Percentiles rank a stretch among this genome's conserved stretches.
Conservation (phyloP, 2,329 filamentous ascomycete species). For the Fusarium floridanum region DNA sequence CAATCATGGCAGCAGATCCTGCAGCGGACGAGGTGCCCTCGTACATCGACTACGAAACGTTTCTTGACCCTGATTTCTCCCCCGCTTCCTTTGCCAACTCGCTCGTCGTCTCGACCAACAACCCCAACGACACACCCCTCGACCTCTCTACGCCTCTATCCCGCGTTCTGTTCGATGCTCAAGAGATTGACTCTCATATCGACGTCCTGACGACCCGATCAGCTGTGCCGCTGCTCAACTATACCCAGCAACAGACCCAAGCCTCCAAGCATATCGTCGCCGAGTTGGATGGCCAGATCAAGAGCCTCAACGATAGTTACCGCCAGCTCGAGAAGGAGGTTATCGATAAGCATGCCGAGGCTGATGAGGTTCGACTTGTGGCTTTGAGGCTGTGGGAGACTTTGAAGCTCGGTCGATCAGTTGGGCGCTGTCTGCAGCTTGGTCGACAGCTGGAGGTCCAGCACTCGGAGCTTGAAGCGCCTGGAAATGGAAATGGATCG, state of each 20-base stretch:
- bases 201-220: constrained; percentile 88
- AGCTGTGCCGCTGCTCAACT: constrained; percentile 82
- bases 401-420: constrained; percentile 79
- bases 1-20: constrained; percentile 28
- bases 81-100: constrained; percentile 87
- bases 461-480: constrained; percentile 70
- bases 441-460: constrained; percentile 91
- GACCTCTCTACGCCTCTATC: constrained; percentile 96
- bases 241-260: constrained; percentile 81
- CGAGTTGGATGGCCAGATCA: constrained; percentile 84
- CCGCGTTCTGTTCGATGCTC: constrained; percentile 93
- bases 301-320: constrained; percentile 86
- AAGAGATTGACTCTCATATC: constrained; percentile 97
- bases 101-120: constrained; percentile 91
- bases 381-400: constrained; percentile 86
- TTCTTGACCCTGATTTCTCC: constrained; percentile 86
- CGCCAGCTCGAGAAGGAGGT: constrained; percentile 88
- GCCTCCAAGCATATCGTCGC: constrained; percentile 79
- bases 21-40: constrained; percentile 70
- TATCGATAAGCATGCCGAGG: constrained; percentile 84
- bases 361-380: constrained; percentile 83
- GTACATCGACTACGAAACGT: constrained; percentile 96
- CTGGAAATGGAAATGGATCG: constrained; percentile 34
- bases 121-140: constrained; percentile 87
- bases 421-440: constrained; percentile 83